These are phyloP conservation scores for Maudiozyma turicensis DNA, from an alignment of 805 yeast genomes.

Conservation along the genomic window DNA sequence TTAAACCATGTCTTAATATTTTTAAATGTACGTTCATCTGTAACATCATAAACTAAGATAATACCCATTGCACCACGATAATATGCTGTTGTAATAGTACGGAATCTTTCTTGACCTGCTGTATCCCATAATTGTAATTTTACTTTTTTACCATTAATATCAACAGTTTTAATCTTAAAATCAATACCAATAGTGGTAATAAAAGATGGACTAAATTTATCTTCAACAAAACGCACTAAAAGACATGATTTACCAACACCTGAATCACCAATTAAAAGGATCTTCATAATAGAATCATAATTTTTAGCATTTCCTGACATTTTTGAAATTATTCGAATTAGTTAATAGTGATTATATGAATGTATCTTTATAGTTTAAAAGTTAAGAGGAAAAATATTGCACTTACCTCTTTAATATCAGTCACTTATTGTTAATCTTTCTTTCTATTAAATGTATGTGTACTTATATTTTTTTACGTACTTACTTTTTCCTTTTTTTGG, in stretches of 20 bases:
- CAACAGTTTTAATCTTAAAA: conserved; percentile 92
- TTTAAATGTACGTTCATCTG: conserved; percentile 83
- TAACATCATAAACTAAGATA: conserved; percentile 71
- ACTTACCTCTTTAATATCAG: too few relatives aligned
- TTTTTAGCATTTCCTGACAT: conserved; percentile 17
- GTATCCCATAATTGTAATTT: conserved; percentile 96
- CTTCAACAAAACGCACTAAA: conserved; percentile 85
- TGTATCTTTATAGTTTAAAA: too few relatives aligned
- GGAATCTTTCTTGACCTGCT: conserved; percentile 90
- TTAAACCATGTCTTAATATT: conserved; percentile 90
- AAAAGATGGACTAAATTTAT: conserved; percentile 90
- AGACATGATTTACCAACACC: conserved; percentile 86
- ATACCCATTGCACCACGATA: conserved; percentile 87
- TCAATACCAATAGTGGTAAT: conserved; percentile 97
- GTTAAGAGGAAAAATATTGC: too few relatives aligned
- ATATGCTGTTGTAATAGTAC: conserved; percentile 89
- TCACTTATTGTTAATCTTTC: too few relatives aligned
- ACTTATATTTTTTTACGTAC: too few relatives aligned
- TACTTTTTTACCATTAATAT: conserved; percentile 81
- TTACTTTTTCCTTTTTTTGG: too few relatives aligned
- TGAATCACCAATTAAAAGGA: conserved; percentile 87
- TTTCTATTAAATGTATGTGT: too few relatives aligned
- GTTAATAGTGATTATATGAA: neutral
- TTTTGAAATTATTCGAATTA: neutral
- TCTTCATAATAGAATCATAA: conserved; percentile 84